Percentiles rank a stretch among this genome's conserved stretches.
Evolutionary conservation across 139 green algal species (phyloP).

Genomic region (Picochlorum costavermella): DNA sequence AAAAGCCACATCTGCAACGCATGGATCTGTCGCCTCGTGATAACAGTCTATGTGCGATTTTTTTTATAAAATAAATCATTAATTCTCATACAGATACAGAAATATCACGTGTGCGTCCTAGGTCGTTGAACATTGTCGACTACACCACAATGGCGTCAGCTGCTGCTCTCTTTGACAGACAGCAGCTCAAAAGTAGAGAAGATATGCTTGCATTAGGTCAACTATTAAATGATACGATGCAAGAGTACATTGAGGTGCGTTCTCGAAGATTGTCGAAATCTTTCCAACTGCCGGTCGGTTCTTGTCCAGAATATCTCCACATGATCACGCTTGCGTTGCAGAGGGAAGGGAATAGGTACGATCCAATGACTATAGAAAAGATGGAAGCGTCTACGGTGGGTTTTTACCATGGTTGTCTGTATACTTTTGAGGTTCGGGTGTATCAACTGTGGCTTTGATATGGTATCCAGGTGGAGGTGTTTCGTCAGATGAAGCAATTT

Average conservation of each 20-base stretch:
- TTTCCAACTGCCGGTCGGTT: neutral
- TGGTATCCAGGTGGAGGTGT: constrained; percentile 1
- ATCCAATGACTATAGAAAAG: neutral
- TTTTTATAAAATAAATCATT: no score
- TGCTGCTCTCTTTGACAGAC: constrained; percentile 3
- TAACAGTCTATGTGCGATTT: no score
- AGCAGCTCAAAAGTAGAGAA: neutral
- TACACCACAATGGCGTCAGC: neutral
- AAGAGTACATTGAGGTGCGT: constrained; percentile 3
- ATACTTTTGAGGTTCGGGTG: neutral
- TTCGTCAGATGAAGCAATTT: constrained; percentile 5
- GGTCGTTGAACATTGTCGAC: neutral
- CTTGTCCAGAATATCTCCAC: neutral
- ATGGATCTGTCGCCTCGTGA: no score
- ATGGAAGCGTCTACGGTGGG: constrained; percentile 1
- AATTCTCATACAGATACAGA: neutral
- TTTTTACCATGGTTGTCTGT: neutral
- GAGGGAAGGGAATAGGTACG: neutral
- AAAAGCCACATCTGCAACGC: no score
- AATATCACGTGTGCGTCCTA: neutral
- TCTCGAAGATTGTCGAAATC: neutral
- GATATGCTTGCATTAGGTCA: constrained; percentile 1
- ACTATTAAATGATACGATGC: neutral
- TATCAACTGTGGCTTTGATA: neutral
- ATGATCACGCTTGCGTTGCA: neutral